A percentile compares a stretch with the other conserved stretches of the same genome.
Evolutionary conservation across 2,329 filamentous ascomycete genomes (phyloP).

Genomic region (Alternaria gaisen): DNA sequence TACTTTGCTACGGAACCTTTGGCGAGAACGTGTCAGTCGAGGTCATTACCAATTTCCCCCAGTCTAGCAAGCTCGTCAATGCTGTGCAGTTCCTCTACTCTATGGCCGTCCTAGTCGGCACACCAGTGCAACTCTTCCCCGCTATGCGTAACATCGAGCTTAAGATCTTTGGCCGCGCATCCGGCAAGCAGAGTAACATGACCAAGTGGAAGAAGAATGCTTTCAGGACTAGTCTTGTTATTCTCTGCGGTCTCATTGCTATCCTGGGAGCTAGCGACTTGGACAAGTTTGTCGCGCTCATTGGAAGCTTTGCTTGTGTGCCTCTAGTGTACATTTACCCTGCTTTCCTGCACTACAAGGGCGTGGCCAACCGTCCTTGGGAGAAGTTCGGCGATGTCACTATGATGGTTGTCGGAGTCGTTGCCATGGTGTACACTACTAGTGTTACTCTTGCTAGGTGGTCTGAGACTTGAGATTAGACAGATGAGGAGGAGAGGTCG

Average conservation of each 20-base stretch:
- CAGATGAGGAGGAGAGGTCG: not conserved
- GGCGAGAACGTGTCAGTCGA: slow-evolving; percentile 74
- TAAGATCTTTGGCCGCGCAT: slow-evolving; percentile 70
- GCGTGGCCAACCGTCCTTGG: slow-evolving; percentile 65
- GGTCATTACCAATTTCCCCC: slow-evolving; percentile 79
- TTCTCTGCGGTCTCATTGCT: slow-evolving; percentile 68
- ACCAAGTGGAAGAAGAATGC: slow-evolving; percentile 83
- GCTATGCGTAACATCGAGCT: slow-evolving; percentile 76
- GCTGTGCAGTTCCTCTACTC: slow-evolving; percentile 79
- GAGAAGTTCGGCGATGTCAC: slow-evolving; percentile 68
- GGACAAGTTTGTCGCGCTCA: slow-evolving; percentile 78
- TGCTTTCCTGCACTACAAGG: slow-evolving; percentile 73
- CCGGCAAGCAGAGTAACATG: slow-evolving; percentile 69
- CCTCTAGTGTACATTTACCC: slow-evolving; percentile 82
- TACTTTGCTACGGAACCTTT: slow-evolving; percentile 78
- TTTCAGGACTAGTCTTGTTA: slow-evolving; percentile 66
- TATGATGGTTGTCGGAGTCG: slow-evolving; percentile 71
- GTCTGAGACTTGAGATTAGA: slow-evolving; percentile 25
- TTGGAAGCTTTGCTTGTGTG: slow-evolving; percentile 77
- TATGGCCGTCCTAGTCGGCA: slow-evolving; percentile 75
- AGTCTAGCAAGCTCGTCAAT: slow-evolving; percentile 75
- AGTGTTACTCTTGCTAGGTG: slow-evolving; percentile 63
- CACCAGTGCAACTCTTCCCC: slow-evolving; percentile 78
- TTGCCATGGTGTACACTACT: slow-evolving; percentile 78
- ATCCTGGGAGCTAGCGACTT: slow-evolving; percentile 73